These are phyloP conservation scores for Podaxis sp. DNA, from an alignment of 768 basidiomycete genomes.

Conservation along the genomic window DNA sequence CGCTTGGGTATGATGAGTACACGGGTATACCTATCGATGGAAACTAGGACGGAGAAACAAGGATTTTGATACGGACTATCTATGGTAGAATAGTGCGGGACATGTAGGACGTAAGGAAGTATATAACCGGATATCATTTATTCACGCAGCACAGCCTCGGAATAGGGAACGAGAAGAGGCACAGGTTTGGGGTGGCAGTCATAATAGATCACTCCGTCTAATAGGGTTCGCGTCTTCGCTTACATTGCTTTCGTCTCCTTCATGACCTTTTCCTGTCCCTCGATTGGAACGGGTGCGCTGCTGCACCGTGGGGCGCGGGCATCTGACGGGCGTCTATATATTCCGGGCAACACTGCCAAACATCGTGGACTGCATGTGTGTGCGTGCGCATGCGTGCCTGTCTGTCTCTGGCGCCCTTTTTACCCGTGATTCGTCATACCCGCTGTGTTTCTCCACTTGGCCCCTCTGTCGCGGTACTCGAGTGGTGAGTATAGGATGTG, in stretches of 20 bases:
- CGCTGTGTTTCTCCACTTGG: not conserved
- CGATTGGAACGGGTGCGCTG: not conserved
- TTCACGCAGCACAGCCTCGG: not conserved
- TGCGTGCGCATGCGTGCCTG: not conserved
- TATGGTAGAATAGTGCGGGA: not conserved
- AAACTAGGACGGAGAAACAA: not conserved
- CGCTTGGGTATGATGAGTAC: slow-evolving; percentile 84
- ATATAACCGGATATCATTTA: not conserved
- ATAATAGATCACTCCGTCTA: too few relatives aligned
- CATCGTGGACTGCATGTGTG: not conserved
- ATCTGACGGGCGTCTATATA: not conserved
- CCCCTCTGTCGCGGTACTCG: not conserved
- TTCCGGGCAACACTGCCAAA: slow-evolving; percentile 1
- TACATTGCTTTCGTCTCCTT: too few relatives aligned
- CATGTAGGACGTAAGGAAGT: not conserved
- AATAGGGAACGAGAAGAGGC: not conserved
- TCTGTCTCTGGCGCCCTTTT: not conserved
- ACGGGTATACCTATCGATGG: slow-evolving; percentile 62
- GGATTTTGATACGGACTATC: too few relatives aligned
- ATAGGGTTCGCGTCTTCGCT: too few relatives aligned
- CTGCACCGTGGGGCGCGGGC: not conserved
- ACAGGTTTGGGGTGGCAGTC: not conserved
- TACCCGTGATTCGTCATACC: not conserved
- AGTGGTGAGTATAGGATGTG: not conserved
- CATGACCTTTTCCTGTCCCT: not conserved